Evolutionary conservation across 768 basidiomycete species (phyloP).

Genomic region (Naganishia kalamii): DNA sequence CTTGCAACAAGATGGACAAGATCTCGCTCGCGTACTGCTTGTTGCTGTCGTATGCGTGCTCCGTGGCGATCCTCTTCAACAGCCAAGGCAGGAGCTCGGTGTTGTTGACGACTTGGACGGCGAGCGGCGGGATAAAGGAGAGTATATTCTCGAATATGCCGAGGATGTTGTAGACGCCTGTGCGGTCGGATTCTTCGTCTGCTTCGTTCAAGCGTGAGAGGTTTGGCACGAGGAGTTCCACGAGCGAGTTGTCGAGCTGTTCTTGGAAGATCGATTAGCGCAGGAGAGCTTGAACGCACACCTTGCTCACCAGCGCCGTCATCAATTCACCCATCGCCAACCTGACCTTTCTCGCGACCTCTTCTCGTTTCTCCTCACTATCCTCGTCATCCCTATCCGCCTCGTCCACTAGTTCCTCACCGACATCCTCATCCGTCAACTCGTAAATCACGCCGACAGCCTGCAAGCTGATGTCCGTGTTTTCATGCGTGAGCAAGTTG

Average conservation of each 20-base stretch:
- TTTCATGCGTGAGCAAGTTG: constrained; percentile 89
- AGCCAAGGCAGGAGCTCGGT: constrained; percentile 76
- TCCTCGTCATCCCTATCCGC: constrained; percentile 50
- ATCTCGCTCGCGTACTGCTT: constrained; percentile 88
- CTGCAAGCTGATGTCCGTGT: constrained; percentile 93
- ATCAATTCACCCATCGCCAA: constrained; percentile 62
- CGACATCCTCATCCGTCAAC: constrained; percentile 92
- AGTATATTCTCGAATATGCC: constrained; percentile 90
- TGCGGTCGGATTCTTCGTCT: constrained; percentile 75
- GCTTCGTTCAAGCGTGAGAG: constrained; percentile 76
- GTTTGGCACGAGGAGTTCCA: constrained; percentile 86
- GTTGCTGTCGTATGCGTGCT: constrained; percentile 72
- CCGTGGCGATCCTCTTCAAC: constrained; percentile 64
- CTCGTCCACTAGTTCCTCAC: constrained; percentile 61
- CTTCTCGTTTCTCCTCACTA: constrained; percentile 54
- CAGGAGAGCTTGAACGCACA: background rate
- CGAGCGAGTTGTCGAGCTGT: constrained; percentile 72
- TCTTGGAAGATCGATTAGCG: constrained; percentile 10
- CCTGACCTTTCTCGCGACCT: constrained; percentile 57
- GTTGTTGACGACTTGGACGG: constrained; percentile 62
- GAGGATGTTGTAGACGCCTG: constrained; percentile 89
- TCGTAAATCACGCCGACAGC: constrained; percentile 88
- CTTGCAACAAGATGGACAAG: constrained; percentile 81
- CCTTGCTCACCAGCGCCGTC: constrained; percentile 61
- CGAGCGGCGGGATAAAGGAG: constrained; percentile 72